Evolutionary conservation across 306 rosid genomes (phyloP).

Genomic region (Luffa acutangula): DNA sequence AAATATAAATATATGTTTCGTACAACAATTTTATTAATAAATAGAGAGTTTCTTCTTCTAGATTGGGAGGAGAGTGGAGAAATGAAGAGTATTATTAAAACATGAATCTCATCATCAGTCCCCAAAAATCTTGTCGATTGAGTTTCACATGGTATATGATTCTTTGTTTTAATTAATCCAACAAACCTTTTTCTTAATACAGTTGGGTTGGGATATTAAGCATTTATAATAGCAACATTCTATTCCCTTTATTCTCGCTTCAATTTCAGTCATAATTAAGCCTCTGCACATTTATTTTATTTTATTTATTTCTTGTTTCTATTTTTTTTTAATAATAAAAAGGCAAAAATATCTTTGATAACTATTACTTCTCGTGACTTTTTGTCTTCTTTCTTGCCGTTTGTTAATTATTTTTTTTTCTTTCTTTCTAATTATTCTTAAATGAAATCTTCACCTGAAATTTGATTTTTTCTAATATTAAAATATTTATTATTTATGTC

Average conservation of each 20-base stretch:
- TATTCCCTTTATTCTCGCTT: not conserved
- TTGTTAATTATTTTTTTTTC: too few relatives aligned
- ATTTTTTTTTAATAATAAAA: too few relatives aligned
- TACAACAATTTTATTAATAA: not conserved
- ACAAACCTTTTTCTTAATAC: not conserved
- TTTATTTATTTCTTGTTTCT: not conserved
- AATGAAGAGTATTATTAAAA: not conserved
- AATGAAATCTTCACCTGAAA: too few relatives aligned
- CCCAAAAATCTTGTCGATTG: slow-evolving; percentile 6
- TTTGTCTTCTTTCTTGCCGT: too few relatives aligned
- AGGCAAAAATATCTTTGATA: too few relatives aligned
- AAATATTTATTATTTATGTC: too few relatives aligned
- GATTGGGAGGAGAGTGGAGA: not conserved
- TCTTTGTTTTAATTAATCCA: not conserved
- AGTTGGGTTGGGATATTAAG: not conserved
- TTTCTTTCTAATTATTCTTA: too few relatives aligned
- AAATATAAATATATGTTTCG: not conserved
- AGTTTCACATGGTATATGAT: slow-evolving; percentile 4
- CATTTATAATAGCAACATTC: not conserved
- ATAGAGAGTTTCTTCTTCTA: not conserved
- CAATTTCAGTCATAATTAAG: not conserved
- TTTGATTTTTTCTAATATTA: too few relatives aligned
- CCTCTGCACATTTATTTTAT: not conserved
- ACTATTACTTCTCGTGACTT: too few relatives aligned
- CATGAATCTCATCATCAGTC: not conserved